Base-by-base conservation (phyloP, 176 grass and related monocot species). In the Oryza brachyantha region DNA sequence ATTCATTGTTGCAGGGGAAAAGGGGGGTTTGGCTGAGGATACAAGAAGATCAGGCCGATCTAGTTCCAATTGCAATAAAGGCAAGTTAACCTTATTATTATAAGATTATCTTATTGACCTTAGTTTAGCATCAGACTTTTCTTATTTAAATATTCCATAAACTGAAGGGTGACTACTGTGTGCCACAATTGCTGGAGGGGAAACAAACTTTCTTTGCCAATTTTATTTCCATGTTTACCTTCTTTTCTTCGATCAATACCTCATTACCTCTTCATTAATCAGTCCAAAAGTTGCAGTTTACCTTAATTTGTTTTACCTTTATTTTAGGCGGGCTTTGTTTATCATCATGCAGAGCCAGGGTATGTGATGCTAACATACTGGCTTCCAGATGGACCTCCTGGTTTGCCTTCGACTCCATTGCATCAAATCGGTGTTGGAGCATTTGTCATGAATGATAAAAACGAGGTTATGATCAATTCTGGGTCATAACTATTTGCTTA, bases 361-460 rank as follows among this genome's bases (percentile, higher is more conserved):
- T 90, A 90, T 57, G 72, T 90, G n/a, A 84, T 93, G 87, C 26
- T 93, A 81, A 93, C 87, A 32, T 85, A 79, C 52, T 93, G 87
- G 91, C 86, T 93, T 70, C 87, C 87, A 16, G 73, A 90, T 66
- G 81, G 76, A 72, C 87, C 91, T 39, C 84, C 76, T 13, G 77
- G 81, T 77, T 88, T 93, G 69, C 91, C 91, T 85, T 90, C 74
- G 68, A 87, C 87, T 39, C 82, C 80, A 9, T 85, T 88, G 34
- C 87, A 93, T 77, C 91, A 93, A 84, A 80, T 87, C 63, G 91
- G 91, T 66, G 81, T 93, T 68, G 91, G 87, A 74, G 84, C 84
- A 84, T 90, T 93, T 82, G 81, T 93, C 37, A 84, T 93, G 74
- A 93, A 87, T 66, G 73, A 87, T 14, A 81, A 87, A 38, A 72